Evolutionary conservation across 2,329 filamentous ascomycete species (phyloP).

Genomic region (Zymoseptoria ardabiliae): DNA sequence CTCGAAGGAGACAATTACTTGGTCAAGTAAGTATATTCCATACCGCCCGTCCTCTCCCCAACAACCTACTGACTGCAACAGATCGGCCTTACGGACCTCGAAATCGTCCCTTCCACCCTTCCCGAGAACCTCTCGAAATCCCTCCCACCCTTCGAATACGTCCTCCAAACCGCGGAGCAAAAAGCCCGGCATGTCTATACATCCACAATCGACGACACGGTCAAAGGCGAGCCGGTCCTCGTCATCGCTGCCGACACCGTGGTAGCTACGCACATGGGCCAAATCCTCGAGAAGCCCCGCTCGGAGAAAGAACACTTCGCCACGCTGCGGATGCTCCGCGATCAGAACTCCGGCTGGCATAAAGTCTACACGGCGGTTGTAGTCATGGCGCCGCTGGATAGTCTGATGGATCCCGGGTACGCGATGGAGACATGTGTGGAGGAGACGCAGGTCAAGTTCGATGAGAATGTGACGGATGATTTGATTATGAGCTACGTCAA

Average conservation of each 20-base stretch:
- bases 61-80: constrained; percentile 29
- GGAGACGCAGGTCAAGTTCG: constrained; percentile 87
- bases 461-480: constrained; percentile 64
- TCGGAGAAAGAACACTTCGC: constrained; percentile 71
- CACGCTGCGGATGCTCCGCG: constrained; percentile 76
- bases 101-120: constrained; percentile 74
- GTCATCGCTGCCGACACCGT: constrained; percentile 38
- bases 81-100: constrained; percentile 73
- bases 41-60: neutral
- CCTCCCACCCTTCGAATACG: constrained; percentile 81
- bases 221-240: constrained; percentile 41
- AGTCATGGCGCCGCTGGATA: constrained; percentile 73
- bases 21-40: constrained; percentile 48
- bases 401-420: constrained; percentile 79
- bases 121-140: constrained; percentile 80
- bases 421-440: constrained; percentile 73
- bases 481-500: constrained; percentile 71
- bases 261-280: constrained; percentile 66
- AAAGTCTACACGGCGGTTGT: constrained; percentile 81
- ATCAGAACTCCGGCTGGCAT: constrained; percentile 57
- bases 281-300: constrained; percentile 84
- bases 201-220: constrained; percentile 49
- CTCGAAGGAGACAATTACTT: constrained; percentile 74
- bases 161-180: constrained; percentile 72
- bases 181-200: constrained; percentile 73